Percentiles rank a stretch among this genome's conserved stretches.
Conservation (phyloP, 2,329 filamentous ascomycete species). For the Chaetomium sp. region DNA sequence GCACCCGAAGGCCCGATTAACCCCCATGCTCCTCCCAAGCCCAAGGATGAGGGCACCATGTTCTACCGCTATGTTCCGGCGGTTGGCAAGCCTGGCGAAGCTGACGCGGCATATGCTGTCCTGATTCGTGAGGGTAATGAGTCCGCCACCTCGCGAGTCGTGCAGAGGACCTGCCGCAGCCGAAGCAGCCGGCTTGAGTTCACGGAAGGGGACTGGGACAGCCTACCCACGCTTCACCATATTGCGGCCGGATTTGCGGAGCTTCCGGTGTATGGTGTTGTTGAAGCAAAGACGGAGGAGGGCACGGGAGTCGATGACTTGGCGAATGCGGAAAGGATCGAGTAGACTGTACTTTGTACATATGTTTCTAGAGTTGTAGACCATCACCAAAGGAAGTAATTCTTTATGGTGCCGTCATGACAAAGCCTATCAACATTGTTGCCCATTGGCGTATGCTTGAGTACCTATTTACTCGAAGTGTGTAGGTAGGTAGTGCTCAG, state of each 20-base stretch:
- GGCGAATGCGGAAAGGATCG: conserved; percentile 40
- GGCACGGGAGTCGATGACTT: conserved; percentile 56
- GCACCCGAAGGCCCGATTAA: background rate
- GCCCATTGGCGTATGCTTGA: no score
- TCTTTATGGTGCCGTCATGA: no score
- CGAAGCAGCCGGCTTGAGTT: conserved; percentile 50
- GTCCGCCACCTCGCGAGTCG: conserved; percentile 37
- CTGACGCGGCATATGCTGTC: conserved; percentile 58
- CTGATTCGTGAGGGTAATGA: conserved; percentile 42
- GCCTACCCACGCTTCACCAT: conserved; percentile 63
- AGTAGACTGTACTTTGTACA: no score
- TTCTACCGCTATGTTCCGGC: conserved; percentile 59
- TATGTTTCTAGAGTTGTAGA: background rate
- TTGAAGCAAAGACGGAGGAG: conserved; percentile 58
- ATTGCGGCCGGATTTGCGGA: conserved; percentile 54
- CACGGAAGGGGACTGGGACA: conserved; percentile 53
- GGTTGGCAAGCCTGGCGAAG: conserved; percentile 52
- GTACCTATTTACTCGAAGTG: no score
- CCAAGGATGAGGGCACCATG: conserved; percentile 7
- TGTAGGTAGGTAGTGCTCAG: no score
- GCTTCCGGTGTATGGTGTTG: conserved; percentile 58
- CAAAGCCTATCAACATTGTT: no score
- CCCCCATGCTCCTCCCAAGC: background rate
- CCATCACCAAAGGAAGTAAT: background rate
- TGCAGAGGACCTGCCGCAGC: conserved; percentile 41